phyloP scores from a whole-genome alignment of 176 grass and related monocot species.

The Bothriochloa decipiens region DNA sequence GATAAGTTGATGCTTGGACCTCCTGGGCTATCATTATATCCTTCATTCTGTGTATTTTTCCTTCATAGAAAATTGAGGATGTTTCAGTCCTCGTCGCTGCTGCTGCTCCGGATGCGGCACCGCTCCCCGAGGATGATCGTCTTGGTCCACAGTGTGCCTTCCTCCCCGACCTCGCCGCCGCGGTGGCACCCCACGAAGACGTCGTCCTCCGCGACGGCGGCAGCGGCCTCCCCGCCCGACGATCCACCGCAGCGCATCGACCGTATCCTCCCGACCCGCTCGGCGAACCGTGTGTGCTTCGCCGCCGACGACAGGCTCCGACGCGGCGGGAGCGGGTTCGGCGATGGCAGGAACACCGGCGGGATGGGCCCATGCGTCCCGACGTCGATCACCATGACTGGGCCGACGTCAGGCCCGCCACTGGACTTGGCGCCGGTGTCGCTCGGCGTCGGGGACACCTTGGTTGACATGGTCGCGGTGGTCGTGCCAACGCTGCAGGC shows the following conservation, averaged over 20 bases:
- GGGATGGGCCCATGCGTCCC: conserved; percentile 55
- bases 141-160: conserved; percentile 56
- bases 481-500: neutral
- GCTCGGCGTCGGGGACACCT: conserved; percentile 49
- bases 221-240: neutral
- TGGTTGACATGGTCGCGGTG: neutral
- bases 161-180: conserved; percentile 5
- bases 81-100: conserved; percentile 18
- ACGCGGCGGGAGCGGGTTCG: conserved; percentile 28
- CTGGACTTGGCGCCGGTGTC: conserved; percentile 5
- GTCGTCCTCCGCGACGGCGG: neutral
- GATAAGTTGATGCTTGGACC: no score
- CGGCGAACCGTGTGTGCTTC: conserved; percentile 42
- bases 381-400: conserved; percentile 45
- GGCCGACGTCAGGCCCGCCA: neutral
- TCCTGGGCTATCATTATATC: no score
- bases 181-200: neutral
- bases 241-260: conserved; percentile 31
- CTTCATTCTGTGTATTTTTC: no score
- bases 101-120: conserved; percentile 41
- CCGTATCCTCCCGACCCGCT: conserved; percentile 41
- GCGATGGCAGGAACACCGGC: conserved; percentile 17
- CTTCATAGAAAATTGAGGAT: no score
- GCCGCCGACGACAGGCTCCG: conserved; percentile 47
- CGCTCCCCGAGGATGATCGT: conserved; percentile 58